Evolutionary conservation across 768 basidiomycete genomes (phyloP).

Genomic region (Lentinula boryana): DNA sequence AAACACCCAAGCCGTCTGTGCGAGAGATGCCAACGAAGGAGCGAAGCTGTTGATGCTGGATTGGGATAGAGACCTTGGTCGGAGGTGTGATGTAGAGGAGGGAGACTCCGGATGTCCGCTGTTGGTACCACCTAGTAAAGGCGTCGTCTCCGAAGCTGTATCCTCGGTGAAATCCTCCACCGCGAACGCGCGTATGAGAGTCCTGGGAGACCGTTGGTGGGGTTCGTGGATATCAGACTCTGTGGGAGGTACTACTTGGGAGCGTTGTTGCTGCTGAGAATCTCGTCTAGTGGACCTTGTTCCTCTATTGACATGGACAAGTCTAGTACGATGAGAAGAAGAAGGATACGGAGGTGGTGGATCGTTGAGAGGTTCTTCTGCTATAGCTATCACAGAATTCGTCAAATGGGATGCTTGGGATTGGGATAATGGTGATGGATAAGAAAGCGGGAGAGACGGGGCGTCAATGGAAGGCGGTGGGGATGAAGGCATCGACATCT

Average conservation of each 20-base stretch:
- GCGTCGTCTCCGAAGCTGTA: slow-evolving; percentile 35
- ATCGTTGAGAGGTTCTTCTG: slow-evolving; percentile 25
- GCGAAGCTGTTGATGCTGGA: slow-evolving; percentile 50
- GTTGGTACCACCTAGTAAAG: slow-evolving; percentile 29
- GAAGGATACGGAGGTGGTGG: slow-evolving; percentile 72
- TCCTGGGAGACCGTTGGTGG: slow-evolving; percentile 26
- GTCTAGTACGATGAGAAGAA: not conserved
- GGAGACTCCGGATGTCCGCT: slow-evolving; percentile 15
- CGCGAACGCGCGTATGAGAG: slow-evolving; percentile 17
- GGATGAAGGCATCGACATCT: no score
- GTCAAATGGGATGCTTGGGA: no score
- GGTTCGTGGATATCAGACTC: slow-evolving; percentile 16
- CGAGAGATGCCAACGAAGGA: slow-evolving; percentile 62
- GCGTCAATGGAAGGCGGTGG: no score
- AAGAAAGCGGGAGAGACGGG: no score
- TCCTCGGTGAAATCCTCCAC: slow-evolving; percentile 21
- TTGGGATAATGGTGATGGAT: no score
- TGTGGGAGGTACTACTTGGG: slow-evolving; percentile 20
- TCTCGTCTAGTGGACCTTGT: no score
- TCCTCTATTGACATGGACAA: no score
- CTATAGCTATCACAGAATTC: no score
- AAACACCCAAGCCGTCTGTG: slow-evolving; percentile 66
- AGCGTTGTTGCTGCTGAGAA: slow-evolving; percentile 13
- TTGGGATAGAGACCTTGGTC: slow-evolving; percentile 54
- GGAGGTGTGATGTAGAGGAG: slow-evolving; percentile 12